Conservation (phyloP, 2,329 filamentous ascomycete species). For the Fonsecaea pedrosoi region DNA sequence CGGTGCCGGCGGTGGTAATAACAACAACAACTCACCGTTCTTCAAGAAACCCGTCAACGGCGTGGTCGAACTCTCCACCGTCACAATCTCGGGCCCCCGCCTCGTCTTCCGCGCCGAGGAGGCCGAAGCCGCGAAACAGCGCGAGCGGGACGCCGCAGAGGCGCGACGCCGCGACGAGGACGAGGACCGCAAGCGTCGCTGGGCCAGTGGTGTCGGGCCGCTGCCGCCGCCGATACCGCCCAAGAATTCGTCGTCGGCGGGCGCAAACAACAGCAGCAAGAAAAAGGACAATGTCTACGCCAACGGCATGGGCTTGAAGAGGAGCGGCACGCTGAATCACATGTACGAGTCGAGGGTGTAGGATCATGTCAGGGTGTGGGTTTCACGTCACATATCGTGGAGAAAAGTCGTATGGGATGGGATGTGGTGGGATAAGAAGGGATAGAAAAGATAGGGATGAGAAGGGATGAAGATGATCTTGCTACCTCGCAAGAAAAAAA, state of each 20-base stretch:
- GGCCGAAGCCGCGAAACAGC: constrained; percentile 12
- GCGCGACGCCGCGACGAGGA: neutral
- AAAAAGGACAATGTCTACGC: constrained; percentile 34
- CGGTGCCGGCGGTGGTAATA: constrained; percentile 11
- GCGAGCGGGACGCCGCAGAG: constrained; percentile 12
- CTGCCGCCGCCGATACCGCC: constrained; percentile 7
- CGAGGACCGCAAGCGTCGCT: constrained; percentile 6
- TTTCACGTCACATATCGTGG: too few relatives aligned
- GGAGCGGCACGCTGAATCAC: constrained; percentile 32
- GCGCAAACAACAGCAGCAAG: neutral
- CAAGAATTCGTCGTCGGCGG: too few relatives aligned
- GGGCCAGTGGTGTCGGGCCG: neutral
- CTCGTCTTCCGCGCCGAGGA: constrained; percentile 17
- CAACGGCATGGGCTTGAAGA: constrained; percentile 31
- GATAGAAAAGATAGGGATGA: too few relatives aligned
- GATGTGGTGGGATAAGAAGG: too few relatives aligned
- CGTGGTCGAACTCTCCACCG: constrained; percentile 13
- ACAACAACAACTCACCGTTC: neutral
- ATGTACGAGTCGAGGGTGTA: constrained; percentile 34
- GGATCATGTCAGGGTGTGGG: too few relatives aligned
- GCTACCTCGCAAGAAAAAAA: too few relatives aligned
- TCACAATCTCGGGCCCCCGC: constrained; percentile 27
- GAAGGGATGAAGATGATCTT: too few relatives aligned
- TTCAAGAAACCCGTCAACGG: neutral
- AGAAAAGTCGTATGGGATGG: too few relatives aligned